Base-by-base conservation (phyloP, 768 basidiomycete species). In the Rhizopogon vinicolor region DNA sequence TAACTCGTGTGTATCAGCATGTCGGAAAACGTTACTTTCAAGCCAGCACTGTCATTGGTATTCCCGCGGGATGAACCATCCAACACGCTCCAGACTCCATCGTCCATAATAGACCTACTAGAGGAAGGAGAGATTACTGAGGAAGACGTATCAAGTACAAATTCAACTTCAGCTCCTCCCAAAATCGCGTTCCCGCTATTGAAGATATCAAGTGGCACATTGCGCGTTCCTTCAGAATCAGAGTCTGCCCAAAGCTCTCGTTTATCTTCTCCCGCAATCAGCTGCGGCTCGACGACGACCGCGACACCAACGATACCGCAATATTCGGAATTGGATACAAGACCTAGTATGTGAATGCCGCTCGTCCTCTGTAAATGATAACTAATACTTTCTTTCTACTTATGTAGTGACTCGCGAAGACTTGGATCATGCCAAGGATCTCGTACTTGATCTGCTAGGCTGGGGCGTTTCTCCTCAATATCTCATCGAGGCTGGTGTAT, bases 391-490 rank as follows among this genome's bases (percentile, higher is more conserved):
- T 29, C 4, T 7, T 40, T 13, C 31, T 31, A 31, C 6, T 31
- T 33, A 7, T 33, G 2, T 50, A 80, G 78, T 80, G 63, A 70
- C 77, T 12, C 63, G 63, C 42, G 70, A 72, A 40, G 73, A 79
- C 18, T 67, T 79, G 45, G 71, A 77, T 29, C 66, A 63, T 16
- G 78, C 78, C 44, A 79, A 79, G 58, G 64, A 65, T 14, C 65
- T 80, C 33, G 75, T 83, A n/a, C 72, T 81, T 29, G 81, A 82
- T 62, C 70, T 83, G n/a, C 68, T 82, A 7, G 78, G 81, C 12
- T 81, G 79, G 79, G 79, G 79, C 22, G 79, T 82, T 25, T 62
- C 70, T 5, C 75, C 78, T 1, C 77, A 81, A 64, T 77, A 79
- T 60, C 71, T 81, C 7, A 62, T 80, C 44, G 71, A 74, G 14